Base-by-base conservation (phyloP, 148 eudicot genomes). In the Rheum nobile region DNA sequence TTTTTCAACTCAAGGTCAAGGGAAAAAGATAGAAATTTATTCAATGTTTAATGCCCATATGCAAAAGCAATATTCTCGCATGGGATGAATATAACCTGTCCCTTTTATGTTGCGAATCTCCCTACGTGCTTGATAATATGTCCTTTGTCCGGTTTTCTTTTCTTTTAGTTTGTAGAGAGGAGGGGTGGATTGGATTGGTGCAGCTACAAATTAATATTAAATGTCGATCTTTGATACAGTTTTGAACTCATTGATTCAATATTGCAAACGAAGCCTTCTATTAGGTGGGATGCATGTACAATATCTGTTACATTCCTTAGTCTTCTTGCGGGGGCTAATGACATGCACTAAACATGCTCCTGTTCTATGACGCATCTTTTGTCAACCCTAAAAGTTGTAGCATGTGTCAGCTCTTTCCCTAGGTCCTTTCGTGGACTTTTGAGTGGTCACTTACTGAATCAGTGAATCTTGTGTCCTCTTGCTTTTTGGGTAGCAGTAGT, bases 401-500 rank as follows among this genome's bases (percentile, higher is more conserved):
- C n/a, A n/a, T n/a, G n/a, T n/a, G n/a, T n/a, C n/a, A n/a, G n/a
- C n/a, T n/a, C n/a, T 8, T 22, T 22, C 67, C 67, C 48, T 44
- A 26, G 16, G 13, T 28, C 32, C 34, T 8, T 12, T 59, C 16
- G 14, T 59, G 67, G 37, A 59, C 34, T 8, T 22, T 54, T 1
- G 4, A 11, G n/a, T 63, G 69, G 21, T 32, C 38, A 31, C 10
- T 5, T 65, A 7, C 1, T 65, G 31, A 21, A 39, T 57, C 65
- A 7, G 0, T 65, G 31, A 21, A 39, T 57, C 65, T 19, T 55
- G 5, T 42, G 31, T 26, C 31, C 44, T 6, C 77, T 72, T 75
- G 35, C 74, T 68, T 48, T 6, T 61, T 75, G 72, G 26, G 38
- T 26, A 55, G 14, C 59, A 31, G 78, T 61, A 93, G 98, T 81